Evolutionary conservation across 805 yeast species (phyloP).

Genomic region (Yamadazyma tumulicola): DNA sequence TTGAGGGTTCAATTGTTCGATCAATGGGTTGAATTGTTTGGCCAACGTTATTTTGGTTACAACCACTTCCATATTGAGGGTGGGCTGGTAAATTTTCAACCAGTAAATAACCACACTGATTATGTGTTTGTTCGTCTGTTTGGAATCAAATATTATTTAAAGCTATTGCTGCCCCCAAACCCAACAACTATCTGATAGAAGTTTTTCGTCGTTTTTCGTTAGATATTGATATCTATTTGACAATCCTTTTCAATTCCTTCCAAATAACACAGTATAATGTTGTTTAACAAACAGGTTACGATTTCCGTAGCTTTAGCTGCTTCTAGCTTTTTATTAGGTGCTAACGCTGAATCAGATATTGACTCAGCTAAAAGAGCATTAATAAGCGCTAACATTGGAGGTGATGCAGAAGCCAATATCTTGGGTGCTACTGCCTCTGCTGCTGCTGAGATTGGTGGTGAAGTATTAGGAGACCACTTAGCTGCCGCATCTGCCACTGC

Average conservation of each 20-base stretch:
- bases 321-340: slow-evolving; percentile 11
- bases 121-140: too few species aligned
- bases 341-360: slow-evolving; percentile 6
- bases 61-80: too few species aligned
- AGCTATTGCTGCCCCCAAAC: too few species aligned
- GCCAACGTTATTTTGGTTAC: too few species aligned
- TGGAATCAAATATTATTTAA: too few species aligned
- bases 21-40: too few species aligned
- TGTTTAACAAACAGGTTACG: slow-evolving; percentile 17
- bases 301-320: slow-evolving; percentile 17
- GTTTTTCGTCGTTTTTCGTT: background rate
- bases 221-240: background rate
- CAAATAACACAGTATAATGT: slow-evolving; percentile 11
- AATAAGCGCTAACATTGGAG: slow-evolving; percentile 6
- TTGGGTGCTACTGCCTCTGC: slow-evolving; percentile 9
- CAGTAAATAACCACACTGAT: too few species aligned
- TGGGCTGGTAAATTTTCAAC: too few species aligned
- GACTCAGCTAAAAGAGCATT: slow-evolving; percentile 11
- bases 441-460: slow-evolving; percentile 12
- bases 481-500: slow-evolving; percentile 14
- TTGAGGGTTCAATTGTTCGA: too few species aligned
- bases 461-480: slow-evolving; percentile 15
- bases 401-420: slow-evolving; percentile 9
- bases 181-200: too few species aligned
- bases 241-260: too few species aligned